Conservation (phyloP, 495 filamentous ascomycete genomes). For the Neurospora sp. region DNA sequence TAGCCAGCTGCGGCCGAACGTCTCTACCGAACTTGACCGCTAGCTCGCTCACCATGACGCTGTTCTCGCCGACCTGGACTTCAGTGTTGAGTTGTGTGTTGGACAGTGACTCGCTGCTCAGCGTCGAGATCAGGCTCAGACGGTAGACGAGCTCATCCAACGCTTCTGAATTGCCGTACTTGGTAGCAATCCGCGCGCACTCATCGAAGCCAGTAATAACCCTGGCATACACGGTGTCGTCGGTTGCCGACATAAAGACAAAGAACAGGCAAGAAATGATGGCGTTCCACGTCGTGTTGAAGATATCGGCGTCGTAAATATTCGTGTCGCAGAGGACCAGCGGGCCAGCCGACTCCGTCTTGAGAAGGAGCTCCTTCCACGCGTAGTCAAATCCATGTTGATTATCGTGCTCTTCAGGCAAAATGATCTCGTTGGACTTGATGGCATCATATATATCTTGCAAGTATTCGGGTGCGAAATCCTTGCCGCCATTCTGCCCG, state of each 20-base stretch:
- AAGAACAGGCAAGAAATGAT: slow-evolving; percentile 92
- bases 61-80: slow-evolving; percentile 82
- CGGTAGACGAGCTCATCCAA: slow-evolving; percentile 87
- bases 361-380: slow-evolving; percentile 88
- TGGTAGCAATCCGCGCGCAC: slow-evolving; percentile 85
- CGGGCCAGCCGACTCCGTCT: slow-evolving; percentile 65
- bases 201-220: slow-evolving; percentile 93
- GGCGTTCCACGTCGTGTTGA: slow-evolving; percentile 89
- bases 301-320: slow-evolving; percentile 95
- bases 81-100: slow-evolving; percentile 91
- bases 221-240: slow-evolving; percentile 91
- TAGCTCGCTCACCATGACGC: slow-evolving; percentile 97
- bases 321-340: slow-evolving; percentile 82
- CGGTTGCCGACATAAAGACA: slow-evolving; percentile 97
- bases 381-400: slow-evolving; percentile 92
- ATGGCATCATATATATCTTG: slow-evolving; percentile 87
- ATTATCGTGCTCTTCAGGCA: slow-evolving; percentile 96
- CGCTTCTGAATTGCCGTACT: slow-evolving; percentile 72
- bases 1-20: slow-evolving; percentile 85
- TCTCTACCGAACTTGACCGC: slow-evolving; percentile 95
- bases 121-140: slow-evolving; percentile 78
- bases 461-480: slow-evolving; percentile 80
- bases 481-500: slow-evolving; percentile 73
- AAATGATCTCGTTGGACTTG: slow-evolving; percentile 84
- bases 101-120: slow-evolving; percentile 61